Evolutionary conservation across 1,284 basidiomycete genomes (phyloP).

Genomic region (Ceratobasidium papillatum): DNA sequence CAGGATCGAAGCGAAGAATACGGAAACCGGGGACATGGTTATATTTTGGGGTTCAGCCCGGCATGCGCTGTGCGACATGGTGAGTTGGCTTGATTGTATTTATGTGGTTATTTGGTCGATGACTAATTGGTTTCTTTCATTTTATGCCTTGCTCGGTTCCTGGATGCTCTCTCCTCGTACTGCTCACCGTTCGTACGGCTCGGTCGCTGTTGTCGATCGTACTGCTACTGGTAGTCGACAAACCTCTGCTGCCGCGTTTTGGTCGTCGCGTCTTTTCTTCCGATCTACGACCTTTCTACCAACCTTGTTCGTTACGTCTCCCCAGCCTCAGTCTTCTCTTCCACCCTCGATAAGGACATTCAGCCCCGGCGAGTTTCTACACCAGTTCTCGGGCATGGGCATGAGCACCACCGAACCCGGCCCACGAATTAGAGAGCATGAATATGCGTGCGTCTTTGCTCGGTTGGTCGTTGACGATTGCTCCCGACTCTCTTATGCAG

Average conservation of each 20-base stretch:
- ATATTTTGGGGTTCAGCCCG: constrained; percentile 42
- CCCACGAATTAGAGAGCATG: constrained; percentile 13
- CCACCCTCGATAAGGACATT: neutral
- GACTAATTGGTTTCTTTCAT: constrained; percentile 24
- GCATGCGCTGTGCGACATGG: constrained; percentile 43
- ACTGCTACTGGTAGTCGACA: neutral
- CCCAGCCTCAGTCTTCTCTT: neutral
- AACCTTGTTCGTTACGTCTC: too few species aligned
- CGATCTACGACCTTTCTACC: neutral
- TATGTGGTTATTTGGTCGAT: neutral
- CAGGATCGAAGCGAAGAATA: constrained; percentile 3
- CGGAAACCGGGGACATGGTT: constrained; percentile 17
- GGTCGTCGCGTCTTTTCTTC: neutral
- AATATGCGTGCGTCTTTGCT: constrained; percentile 23
- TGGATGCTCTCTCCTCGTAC: too few species aligned
- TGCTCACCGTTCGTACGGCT: too few species aligned
- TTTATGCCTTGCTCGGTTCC: constrained; percentile 1
- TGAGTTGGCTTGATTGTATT: constrained; percentile 26
- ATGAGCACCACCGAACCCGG: constrained; percentile 10
- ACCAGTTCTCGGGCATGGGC: constrained; percentile 39
- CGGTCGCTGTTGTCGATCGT: neutral
- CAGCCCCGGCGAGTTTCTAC: constrained; percentile 37
- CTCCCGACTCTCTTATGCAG: constrained; percentile 6
- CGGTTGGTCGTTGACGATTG: constrained; percentile 27
- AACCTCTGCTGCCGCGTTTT: neutral